Conservation (phyloP, 257 asterid genomes). For the Jacaranda mimosifolia region DNA sequence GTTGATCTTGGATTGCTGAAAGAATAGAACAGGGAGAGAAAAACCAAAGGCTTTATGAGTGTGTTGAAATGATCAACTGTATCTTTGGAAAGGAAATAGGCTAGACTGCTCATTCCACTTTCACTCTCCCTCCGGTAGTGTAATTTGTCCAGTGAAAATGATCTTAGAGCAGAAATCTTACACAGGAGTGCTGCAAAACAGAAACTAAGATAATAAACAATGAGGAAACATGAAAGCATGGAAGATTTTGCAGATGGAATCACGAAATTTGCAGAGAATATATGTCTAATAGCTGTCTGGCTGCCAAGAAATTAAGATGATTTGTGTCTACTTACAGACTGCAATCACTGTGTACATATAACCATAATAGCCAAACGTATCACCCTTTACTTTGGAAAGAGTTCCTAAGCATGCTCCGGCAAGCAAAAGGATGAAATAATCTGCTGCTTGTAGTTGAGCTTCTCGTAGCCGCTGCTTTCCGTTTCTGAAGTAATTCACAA, state of each 20-base stretch:
- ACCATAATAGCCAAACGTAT: conserved; percentile 85
- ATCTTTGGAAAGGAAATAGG: conserved; percentile 94
- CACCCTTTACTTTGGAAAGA: conserved; percentile 86
- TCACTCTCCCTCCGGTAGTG: conserved; percentile 81
- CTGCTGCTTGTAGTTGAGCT: conserved; percentile 92
- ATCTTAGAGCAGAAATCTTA: conserved; percentile 91
- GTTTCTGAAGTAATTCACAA: conserved; percentile 59
- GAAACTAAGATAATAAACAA: conserved; percentile 36
- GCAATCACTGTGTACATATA: conserved; percentile 94
- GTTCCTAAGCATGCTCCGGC: conserved; percentile 98
- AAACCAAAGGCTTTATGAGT: conserved; percentile 88
- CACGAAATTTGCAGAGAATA: not conserved
- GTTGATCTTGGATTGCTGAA: conserved; percentile 93
- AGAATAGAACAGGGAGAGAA: conserved; percentile 93
- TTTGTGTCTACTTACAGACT: conserved; percentile 71
- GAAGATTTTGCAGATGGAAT: not conserved
- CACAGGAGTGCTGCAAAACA: conserved; percentile 82
- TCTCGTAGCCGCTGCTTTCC: conserved; percentile 91
- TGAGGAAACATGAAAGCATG: conserved; percentile 6
- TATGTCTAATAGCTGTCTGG: conserved; percentile 4
- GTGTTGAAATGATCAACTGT: conserved; percentile 82
- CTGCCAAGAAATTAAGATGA: not conserved
- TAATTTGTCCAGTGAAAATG: conserved; percentile 83
- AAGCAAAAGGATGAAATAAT: conserved; percentile 85
- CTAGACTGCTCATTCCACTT: conserved; percentile 93